Conservation (phyloP, 176 grass and related monocot genomes). For the Saccharum officinarum region DNA sequence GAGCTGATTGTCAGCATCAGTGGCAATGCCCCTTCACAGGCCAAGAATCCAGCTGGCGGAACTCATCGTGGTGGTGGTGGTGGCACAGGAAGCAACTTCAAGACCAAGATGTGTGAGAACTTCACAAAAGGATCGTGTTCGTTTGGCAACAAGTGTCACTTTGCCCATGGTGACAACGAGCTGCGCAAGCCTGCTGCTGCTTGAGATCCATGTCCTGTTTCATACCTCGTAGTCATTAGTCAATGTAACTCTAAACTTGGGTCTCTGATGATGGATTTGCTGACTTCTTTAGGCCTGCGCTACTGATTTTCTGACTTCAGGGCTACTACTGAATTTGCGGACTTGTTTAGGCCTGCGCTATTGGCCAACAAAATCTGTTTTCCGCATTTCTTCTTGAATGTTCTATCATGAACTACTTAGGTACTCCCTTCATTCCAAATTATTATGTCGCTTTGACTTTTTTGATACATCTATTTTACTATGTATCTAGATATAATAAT, state of each 20-base stretch:
- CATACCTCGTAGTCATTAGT: slow-evolving; percentile 6
- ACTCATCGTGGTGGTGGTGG: neutral
- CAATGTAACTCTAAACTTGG: slow-evolving; percentile 8
- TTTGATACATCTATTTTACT: too few species aligned
- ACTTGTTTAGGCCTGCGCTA: slow-evolving; percentile 8
- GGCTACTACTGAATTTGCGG: neutral
- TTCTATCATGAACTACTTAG: neutral
- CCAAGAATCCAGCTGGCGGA: slow-evolving; percentile 24
- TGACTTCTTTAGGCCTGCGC: slow-evolving; percentile 15
- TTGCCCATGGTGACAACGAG: slow-evolving; percentile 71
- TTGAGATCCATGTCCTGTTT: slow-evolving; percentile 30
- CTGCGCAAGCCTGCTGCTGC: slow-evolving; percentile 46
- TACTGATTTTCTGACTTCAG: neutral
- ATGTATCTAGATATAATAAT: too few species aligned
- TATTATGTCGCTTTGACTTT: too few species aligned
- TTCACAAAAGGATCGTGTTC: slow-evolving; percentile 69
- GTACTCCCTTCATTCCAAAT: too few species aligned
- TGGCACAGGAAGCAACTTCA: slow-evolving; percentile 56
- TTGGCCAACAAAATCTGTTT: neutral
- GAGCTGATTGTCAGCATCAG: slow-evolving; percentile 75
- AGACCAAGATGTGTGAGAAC: slow-evolving; percentile 84
- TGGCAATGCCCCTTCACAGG: neutral
- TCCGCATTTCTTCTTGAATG: neutral
- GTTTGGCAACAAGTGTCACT: slow-evolving; percentile 76
- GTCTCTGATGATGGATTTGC: slow-evolving; percentile 17